Evolutionary conservation across 345 rosid genomes (phyloP).

Genomic region (Iberis pinnata): DNA sequence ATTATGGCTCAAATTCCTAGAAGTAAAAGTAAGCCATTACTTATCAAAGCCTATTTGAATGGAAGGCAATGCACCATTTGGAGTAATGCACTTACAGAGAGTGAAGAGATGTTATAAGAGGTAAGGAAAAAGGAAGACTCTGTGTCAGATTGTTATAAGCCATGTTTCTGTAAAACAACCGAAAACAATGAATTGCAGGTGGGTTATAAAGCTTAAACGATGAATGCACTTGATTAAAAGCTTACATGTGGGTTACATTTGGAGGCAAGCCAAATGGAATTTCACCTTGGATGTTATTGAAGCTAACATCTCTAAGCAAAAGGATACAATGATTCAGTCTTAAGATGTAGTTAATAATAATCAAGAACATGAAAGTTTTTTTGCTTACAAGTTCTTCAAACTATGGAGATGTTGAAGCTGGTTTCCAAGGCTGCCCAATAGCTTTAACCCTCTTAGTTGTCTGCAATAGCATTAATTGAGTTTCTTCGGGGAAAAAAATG

Average conservation of each 20-base stretch:
- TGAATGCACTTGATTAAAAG: constrained; percentile 9
- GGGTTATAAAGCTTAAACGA: neutral
- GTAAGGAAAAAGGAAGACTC: constrained; percentile 58
- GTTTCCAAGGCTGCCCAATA: constrained; percentile 60
- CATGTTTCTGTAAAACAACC: constrained; percentile 52
- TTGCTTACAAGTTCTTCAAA: constrained; percentile 65
- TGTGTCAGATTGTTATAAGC: constrained; percentile 61
- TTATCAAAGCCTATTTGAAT: neutral
- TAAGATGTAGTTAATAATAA: constrained; percentile 4
- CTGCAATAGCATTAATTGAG: constrained; percentile 33
- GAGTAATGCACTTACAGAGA: constrained; percentile 50
- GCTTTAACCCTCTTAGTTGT: constrained; percentile 48
- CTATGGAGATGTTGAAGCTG: constrained; percentile 57
- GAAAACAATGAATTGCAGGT: neutral
- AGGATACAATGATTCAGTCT: constrained; percentile 3
- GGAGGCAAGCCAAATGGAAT: constrained; percentile 73
- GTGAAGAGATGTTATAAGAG: constrained; percentile 48
- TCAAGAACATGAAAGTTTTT: constrained; percentile 11
- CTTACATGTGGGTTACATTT: constrained; percentile 74
- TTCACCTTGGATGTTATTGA: constrained; percentile 57
- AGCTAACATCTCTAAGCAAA: constrained; percentile 66
- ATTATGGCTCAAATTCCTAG: constrained; percentile 88
- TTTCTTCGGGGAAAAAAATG: neutral
- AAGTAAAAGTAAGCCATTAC: constrained; percentile 17
- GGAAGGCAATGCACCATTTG: constrained; percentile 2